Evolutionary conservation across 2,329 filamentous ascomycete species (phyloP).

Genomic region (Calonectria naviculata): DNA sequence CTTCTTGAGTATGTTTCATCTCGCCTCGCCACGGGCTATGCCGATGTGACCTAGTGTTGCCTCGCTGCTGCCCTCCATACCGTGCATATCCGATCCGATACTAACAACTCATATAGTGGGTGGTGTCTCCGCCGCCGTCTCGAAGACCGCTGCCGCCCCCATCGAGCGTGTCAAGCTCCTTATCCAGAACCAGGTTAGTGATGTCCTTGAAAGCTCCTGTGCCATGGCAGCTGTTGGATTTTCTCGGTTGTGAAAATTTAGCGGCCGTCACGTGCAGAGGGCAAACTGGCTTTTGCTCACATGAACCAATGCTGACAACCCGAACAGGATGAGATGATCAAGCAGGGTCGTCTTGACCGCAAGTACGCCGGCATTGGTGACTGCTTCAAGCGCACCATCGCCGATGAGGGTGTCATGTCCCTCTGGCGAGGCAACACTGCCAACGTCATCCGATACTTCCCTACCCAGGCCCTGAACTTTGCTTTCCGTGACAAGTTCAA

Average conservation of each 20-base stretch:
- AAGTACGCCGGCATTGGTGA: constrained; percentile 95
- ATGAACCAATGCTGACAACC: constrained; percentile 44
- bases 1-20: constrained; percentile 90
- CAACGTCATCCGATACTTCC: constrained; percentile 99
- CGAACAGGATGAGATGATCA: constrained; percentile 98
- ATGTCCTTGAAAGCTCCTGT: background rate
- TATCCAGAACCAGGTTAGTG: constrained; percentile 99
- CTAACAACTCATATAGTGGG: constrained; percentile 75
- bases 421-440: constrained; percentile 99
- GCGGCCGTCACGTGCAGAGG: constrained; percentile 13
- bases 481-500: constrained; percentile 99
- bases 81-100: constrained; percentile 29
- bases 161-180: constrained; percentile 99
- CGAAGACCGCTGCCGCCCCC: constrained; percentile 99
- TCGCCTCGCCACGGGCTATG: constrained; percentile 23
- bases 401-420: constrained; percentile 91
- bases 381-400: constrained; percentile 94
- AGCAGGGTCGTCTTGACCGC: constrained; percentile 96
- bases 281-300: background rate
- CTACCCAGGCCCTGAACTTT: constrained; percentile 99
- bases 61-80: constrained; percentile 11
- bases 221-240: background rate
- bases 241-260: background rate
- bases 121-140: constrained; percentile 99
- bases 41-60: constrained; percentile 18